Base-by-base conservation (phyloP, 345 rosid species). In the Nasturtium officinale region DNA sequence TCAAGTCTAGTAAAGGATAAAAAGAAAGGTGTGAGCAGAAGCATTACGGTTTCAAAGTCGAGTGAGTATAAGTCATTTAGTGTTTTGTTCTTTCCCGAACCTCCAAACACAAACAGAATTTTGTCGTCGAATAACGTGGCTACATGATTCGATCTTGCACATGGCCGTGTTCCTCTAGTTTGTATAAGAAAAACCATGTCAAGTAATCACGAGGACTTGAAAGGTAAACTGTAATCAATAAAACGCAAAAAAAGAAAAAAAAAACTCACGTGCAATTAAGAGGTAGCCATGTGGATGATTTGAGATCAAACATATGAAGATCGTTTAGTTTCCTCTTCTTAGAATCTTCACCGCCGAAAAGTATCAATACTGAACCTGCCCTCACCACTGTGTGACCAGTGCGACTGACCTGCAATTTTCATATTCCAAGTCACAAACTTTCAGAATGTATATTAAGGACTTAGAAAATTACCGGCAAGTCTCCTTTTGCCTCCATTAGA, bases 271-370 rank as follows among this genome's bases (percentile, higher is more conserved):
- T 95, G 99, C 96, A 95, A 75, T 91, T 90, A 63, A 95, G 87
- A 72, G 98, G 96, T 57, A 91, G 97, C 99, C 99, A 95, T 68
- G 91, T 95, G 61, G 83, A 82, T 48, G 99, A 85, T 84, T 95
- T 95, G 46, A 95, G 85, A 80, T 95, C 99, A 77, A 95, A 90
- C 97, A 95, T 92, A 75, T 95, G 88, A 10, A 95, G 86, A 80
- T 95, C 99, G 60, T 95, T 91, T 62, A 95, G 80, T 80, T 91
- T 95, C 85, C 86, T 90, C 85, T 82, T 91, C 80, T 85, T 95
- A 62, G 87, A 80, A 81, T 91, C 97, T 83, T 95, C 98, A 32
- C 99, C 98, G 2, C 98, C 99, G 53, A 90, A 95, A 45, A 95
- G 85, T 58, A 95, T 87, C 71, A 95, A 81, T 59, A 77, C 87